Conservation (phyloP, 2,329 filamentous ascomycete genomes). For the Fusarium xyrophilum region DNA sequence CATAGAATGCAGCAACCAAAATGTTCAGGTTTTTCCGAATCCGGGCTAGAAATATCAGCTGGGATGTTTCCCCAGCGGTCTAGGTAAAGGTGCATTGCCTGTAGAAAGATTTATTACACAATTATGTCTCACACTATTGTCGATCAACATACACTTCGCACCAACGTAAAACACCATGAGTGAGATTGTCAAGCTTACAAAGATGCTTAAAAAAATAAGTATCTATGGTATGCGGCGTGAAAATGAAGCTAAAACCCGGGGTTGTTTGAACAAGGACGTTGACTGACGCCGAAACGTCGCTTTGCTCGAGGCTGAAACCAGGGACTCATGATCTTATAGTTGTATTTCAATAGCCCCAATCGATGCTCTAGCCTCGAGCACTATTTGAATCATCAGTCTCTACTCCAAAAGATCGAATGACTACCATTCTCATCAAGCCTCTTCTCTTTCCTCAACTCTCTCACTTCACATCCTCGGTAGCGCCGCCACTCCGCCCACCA, state of each 20-base stretch:
- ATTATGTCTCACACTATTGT: accelerated
- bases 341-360: neutral
- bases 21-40: accelerated
- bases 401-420: too few relatives aligned
- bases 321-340: neutral
- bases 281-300: neutral
- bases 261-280: neutral
- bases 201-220: accelerated
- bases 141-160: accelerated
- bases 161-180: neutral
- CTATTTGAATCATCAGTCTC: too few relatives aligned
- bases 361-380: accelerated
- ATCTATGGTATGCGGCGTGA: neutral
- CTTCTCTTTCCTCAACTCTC: neutral
- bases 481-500: neutral
- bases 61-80: accelerated
- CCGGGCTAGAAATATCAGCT: accelerated
- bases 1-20: accelerated
- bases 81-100: accelerated
- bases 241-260: neutral
- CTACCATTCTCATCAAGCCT: too few relatives aligned
- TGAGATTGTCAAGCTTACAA: accelerated
- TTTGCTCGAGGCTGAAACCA: neutral
- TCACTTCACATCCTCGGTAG: neutral
- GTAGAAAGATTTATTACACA: accelerated